Base-by-base conservation (phyloP, 306 rosid genomes). In the Rosa chinensis region DNA sequence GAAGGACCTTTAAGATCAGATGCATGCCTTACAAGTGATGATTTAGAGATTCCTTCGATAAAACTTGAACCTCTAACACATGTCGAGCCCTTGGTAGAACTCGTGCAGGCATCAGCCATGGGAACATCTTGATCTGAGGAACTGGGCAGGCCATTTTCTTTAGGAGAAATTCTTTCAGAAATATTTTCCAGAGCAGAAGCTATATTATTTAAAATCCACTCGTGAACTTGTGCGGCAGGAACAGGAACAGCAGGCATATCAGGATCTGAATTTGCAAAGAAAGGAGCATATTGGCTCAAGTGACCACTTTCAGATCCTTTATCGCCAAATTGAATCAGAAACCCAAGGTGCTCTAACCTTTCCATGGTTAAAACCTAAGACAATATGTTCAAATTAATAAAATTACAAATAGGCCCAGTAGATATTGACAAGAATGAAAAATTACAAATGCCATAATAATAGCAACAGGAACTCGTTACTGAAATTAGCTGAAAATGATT, bases 241-340 rank as follows among this genome's bases (percentile, higher is more conserved):
- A 90, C 94, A 55, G 97, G 98, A 86, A 87, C 98, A 3, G 96
- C 99, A 68, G 99, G 99, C 99, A 96, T 96, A 83, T 91, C 97
- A 40, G 99, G 98, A 87, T 96, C 99, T 5, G 98, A 96, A 79
- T 96, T 96, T 13, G 99, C 98, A 56, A 96, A 96, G 87, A 96
- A 96, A 1, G 98, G 99, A 85, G 99, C 93, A 75, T 74, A 80
- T 75, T 96, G 97, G 83, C 98, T 88, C 81, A 96, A 83, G 58
- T 86, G 85, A 85, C 82, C 84, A 85, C 95, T 92, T 74, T 86
- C 97, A 66, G 80, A 78, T 81, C 92, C 99, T 80, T 90, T 93
- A 42, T 93, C 99, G 74, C 92, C 99, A 84, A 90, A 93, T 64
- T 96, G 92, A 87, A 96, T 66, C 48, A 96, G 90, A 89, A 96